Conservation (phyloP, 495 filamentous ascomycete species). For the Aspergillus biplanus region DNA sequence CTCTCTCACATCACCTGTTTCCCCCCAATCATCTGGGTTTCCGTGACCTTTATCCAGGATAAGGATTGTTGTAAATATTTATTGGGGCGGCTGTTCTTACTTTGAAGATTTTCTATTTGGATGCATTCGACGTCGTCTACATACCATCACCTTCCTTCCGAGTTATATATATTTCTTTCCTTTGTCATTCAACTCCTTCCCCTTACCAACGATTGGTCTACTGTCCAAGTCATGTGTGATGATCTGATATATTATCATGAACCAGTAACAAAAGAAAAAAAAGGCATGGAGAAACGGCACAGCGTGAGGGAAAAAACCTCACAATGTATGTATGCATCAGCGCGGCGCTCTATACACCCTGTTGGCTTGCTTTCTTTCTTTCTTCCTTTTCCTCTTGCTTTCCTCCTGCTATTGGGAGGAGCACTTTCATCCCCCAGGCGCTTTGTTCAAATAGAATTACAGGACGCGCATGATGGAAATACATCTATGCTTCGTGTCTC, state of each 20-base stretch:
- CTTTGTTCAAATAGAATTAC: constrained; percentile 3
- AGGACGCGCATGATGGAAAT: no score
- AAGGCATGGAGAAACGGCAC: constrained; percentile 18
- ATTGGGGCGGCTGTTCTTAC: constrained; percentile 1
- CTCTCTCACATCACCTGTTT: constrained; percentile 16
- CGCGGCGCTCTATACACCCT: constrained; percentile 21
- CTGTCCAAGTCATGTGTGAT: constrained; percentile 21
- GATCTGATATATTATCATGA: constrained; percentile 21
- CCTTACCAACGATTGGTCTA: background rate
- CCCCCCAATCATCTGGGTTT: constrained; percentile 25
- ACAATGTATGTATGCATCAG: constrained; percentile 24
- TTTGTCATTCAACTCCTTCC: constrained; percentile 13
- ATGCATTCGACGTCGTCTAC: constrained; percentile 14
- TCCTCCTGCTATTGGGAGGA: background rate
- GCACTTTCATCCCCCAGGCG: background rate
- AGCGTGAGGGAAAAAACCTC: constrained; percentile 7
- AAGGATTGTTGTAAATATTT: constrained; percentile 20
- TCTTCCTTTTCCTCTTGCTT: background rate
- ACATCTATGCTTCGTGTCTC: no score
- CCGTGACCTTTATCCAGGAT: constrained; percentile 5
- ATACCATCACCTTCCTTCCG: constrained; percentile 9
- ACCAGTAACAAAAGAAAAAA: constrained; percentile 17
- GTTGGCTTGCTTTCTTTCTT: constrained; percentile 13
- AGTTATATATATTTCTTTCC: constrained; percentile 17
- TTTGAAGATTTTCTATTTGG: constrained; percentile 2